Evolutionary conservation across 2,329 filamentous ascomycete genomes (phyloP).

Genomic region (Scedosporium dehoogii): DNA sequence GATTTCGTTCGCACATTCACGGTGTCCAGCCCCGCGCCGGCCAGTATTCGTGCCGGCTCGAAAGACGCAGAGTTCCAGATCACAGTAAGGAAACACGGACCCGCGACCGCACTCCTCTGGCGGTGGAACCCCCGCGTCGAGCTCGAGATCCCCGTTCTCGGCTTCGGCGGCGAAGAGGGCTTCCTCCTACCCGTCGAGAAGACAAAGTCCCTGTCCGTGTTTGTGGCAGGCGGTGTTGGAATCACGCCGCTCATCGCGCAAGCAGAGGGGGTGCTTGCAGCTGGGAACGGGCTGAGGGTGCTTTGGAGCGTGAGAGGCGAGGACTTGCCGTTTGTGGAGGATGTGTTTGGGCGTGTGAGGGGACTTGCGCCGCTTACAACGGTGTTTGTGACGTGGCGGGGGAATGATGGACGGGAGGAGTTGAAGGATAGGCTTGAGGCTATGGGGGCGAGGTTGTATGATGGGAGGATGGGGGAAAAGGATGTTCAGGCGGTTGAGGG

Average conservation of each 20-base stretch:
- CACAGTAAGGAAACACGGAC: slow-evolving; percentile 59
- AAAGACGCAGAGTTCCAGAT: slow-evolving; percentile 52
- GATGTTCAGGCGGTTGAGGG: slow-evolving; percentile 32
- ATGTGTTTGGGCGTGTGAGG: slow-evolving; percentile 43
- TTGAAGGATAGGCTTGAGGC: slow-evolving; percentile 18
- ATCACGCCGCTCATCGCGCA: slow-evolving; percentile 75
- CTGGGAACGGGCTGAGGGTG: slow-evolving; percentile 35
- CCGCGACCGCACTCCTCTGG: slow-evolving; percentile 57
- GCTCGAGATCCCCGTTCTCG: slow-evolving; percentile 58
- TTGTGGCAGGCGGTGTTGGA: slow-evolving; percentile 71
- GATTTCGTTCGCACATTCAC: slow-evolving; percentile 80
- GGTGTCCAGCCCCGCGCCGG: slow-evolving; percentile 51
- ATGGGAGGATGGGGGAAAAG: slow-evolving; percentile 25
- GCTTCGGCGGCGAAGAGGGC: slow-evolving; percentile 55
- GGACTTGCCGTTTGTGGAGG: slow-evolving; percentile 53
- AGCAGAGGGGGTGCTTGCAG: slow-evolving; percentile 34
- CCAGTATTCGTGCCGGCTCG: slow-evolving; percentile 11
- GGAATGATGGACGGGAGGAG: slow-evolving; percentile 23
- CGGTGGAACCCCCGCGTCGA: slow-evolving; percentile 38
- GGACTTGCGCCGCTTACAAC: slow-evolving; percentile 40
- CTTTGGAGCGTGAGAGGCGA: slow-evolving; percentile 57
- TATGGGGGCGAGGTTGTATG: slow-evolving; percentile 22
- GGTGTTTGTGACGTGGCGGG: slow-evolving; percentile 54
- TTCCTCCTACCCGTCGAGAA: slow-evolving; percentile 19
- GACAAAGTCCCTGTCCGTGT: slow-evolving; percentile 31